phyloP scores from a whole-genome alignment of 306 rosid species.

The Casuarina cunninghamiana region DNA sequence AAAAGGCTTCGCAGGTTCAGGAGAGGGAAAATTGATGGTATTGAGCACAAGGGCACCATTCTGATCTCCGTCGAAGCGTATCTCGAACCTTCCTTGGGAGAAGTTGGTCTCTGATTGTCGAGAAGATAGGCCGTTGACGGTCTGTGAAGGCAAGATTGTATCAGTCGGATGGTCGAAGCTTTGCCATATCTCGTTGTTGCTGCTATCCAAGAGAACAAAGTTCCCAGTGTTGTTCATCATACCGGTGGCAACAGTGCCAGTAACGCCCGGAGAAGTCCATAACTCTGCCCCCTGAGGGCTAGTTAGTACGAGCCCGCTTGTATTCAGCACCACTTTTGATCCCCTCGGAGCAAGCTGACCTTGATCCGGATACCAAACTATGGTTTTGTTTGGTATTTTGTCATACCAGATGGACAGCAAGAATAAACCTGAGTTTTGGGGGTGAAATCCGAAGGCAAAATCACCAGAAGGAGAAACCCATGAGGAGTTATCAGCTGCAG shows the following conservation, averaged over 20 bases:
- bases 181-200: slow-evolving; percentile 25
- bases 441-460: slow-evolving; percentile 35
- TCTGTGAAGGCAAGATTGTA: slow-evolving; percentile 53
- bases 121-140: slow-evolving; percentile 37
- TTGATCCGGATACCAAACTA: too few relatives aligned
- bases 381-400: background rate
- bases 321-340: too few relatives aligned
- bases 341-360: too few relatives aligned
- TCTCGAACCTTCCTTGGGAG: slow-evolving; percentile 40
- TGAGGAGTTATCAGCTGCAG: slow-evolving; percentile 7
- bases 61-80: slow-evolving; percentile 37
- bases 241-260: background rate
- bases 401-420: slow-evolving; percentile 26
- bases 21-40: slow-evolving; percentile 37
- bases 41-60: slow-evolving; percentile 27
- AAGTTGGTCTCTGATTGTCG: slow-evolving; percentile 27
- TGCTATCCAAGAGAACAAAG: slow-evolving; percentile 33
- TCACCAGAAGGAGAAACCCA: slow-evolving; percentile 36
- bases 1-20: slow-evolving; percentile 25
- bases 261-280: slow-evolving; percentile 20
- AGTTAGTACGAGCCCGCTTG: too few relatives aligned
- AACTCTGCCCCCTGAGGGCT: background rate
- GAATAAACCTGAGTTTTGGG: slow-evolving; percentile 12
- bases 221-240: slow-evolving; percentile 44
- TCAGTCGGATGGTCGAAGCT: slow-evolving; percentile 12